A percentile compares a stretch with the other conserved stretches of the same genome.
Conservation (phyloP, 768 basidiomycete genomes). For the Kwoniella mangroviensis region DNA sequence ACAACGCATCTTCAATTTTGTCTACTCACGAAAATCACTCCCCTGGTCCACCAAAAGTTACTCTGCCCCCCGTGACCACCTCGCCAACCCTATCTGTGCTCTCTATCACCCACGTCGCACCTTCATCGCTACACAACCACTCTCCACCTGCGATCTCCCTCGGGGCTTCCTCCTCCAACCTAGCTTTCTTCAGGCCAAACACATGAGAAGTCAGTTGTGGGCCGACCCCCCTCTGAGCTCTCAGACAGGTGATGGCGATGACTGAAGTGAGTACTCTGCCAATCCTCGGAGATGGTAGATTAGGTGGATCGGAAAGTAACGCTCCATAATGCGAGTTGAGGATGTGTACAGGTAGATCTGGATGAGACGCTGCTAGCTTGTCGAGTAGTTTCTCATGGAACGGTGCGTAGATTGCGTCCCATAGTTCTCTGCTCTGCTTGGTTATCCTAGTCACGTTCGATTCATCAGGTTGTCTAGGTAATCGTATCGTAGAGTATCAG, state of each 20-base stretch:
- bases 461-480: constrained; percentile 36
- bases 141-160: constrained; percentile 61
- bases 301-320: constrained; percentile 57
- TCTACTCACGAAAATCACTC: background rate
- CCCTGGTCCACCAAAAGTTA: constrained; percentile 34
- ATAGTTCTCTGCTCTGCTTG: constrained; percentile 72
- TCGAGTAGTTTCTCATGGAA: constrained; percentile 85
- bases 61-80: constrained; percentile 64
- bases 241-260: constrained; percentile 80
- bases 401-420: constrained; percentile 86
- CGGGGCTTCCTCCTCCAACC: constrained; percentile 62
- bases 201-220: constrained; percentile 87
- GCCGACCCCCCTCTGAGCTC: constrained; percentile 80
- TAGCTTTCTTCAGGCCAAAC: constrained; percentile 82
- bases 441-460: constrained; percentile 70
- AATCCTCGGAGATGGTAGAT: constrained; percentile 52
- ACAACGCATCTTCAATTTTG: background rate
- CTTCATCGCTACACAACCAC: constrained; percentile 83
- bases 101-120: constrained; percentile 84
- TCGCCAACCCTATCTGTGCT: constrained; percentile 80
- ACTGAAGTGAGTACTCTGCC: constrained; percentile 83
- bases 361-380: constrained; percentile 86
- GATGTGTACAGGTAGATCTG: constrained; percentile 76
- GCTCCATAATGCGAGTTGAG: constrained; percentile 59
- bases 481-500: background rate